Conservation (phyloP, 139 green algal species). For the Coelastrella sp. region DNA sequence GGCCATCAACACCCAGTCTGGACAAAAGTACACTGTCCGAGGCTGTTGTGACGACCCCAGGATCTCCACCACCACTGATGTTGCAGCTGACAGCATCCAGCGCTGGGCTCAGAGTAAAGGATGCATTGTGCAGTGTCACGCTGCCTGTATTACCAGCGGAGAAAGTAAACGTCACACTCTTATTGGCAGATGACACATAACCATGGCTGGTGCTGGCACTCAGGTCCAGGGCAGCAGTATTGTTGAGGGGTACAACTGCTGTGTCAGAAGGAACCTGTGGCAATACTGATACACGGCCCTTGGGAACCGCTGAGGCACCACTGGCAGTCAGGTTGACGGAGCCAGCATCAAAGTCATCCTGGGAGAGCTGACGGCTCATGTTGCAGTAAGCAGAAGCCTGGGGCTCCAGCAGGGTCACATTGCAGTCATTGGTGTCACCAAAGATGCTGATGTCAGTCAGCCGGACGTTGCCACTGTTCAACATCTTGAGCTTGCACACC, state of each 20-base stretch:
- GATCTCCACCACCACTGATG: neutral
- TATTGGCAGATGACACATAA: no score
- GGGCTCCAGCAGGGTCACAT: no score
- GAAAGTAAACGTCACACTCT: no score
- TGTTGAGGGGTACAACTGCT: slow-evolving; percentile 1
- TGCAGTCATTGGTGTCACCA: slow-evolving; percentile 3
- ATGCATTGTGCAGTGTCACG: no score
- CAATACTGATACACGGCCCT: neutral
- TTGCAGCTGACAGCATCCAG: neutral
- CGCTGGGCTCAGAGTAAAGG: neutral
- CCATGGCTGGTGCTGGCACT: no score
- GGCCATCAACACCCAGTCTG: neutral
- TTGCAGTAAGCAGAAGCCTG: no score
- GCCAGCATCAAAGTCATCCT: no score
- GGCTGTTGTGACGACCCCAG: neutral
- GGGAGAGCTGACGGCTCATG: no score
- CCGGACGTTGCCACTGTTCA: neutral
- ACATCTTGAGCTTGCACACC: neutral
- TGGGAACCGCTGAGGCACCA: neutral
- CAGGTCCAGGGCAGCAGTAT: slow-evolving; percentile 14
- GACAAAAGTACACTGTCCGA: neutral
- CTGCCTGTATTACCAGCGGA: neutral
- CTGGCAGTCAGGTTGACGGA: neutral
- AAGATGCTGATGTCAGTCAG: neutral
- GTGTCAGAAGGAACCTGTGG: no score